Evolutionary conservation across 139 green algal genomes (phyloP).

Genomic region (Chlorella sp.): DNA sequence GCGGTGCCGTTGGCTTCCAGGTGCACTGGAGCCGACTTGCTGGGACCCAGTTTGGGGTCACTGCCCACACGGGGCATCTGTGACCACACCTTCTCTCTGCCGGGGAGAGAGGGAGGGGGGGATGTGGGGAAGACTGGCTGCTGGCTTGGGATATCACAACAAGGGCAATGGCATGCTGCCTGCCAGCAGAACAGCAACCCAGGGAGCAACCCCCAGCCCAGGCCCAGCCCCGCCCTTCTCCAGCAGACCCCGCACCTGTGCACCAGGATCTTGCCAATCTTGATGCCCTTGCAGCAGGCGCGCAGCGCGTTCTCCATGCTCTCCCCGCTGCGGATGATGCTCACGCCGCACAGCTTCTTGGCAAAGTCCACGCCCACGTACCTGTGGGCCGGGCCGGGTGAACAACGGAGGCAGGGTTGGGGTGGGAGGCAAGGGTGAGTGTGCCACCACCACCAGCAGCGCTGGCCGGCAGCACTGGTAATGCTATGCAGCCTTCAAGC

Average conservation of each 20-base stretch:
- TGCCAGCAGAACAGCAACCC: too few relatives aligned
- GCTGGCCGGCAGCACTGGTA: too few relatives aligned
- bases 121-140: not conserved
- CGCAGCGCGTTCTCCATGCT: conserved; percentile 97
- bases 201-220: too few relatives aligned
- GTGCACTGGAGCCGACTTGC: not conserved
- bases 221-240: too few relatives aligned
- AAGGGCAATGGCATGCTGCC: too few relatives aligned
- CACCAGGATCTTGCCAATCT: conserved; percentile 99
- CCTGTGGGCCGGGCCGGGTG: too few relatives aligned
- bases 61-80: conserved; percentile 1
- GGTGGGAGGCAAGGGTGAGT: too few relatives aligned
- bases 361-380: conserved; percentile 98
- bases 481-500: too few relatives aligned
- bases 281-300: conserved; percentile 98
- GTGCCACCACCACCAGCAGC: too few relatives aligned
- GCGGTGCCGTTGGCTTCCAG: not conserved
- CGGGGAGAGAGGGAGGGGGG: not conserved
- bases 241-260: conserved; percentile 64
- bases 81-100: conserved; percentile 37
- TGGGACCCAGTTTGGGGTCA: not conserved
- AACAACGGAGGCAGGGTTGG: too few relatives aligned
- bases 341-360: conserved; percentile 94
- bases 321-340: conserved; percentile 94
- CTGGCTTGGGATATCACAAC: too few relatives aligned